Conservation (phyloP, 1,284 basidiomycete species). For the Pisolithus thermaeus region DNA sequence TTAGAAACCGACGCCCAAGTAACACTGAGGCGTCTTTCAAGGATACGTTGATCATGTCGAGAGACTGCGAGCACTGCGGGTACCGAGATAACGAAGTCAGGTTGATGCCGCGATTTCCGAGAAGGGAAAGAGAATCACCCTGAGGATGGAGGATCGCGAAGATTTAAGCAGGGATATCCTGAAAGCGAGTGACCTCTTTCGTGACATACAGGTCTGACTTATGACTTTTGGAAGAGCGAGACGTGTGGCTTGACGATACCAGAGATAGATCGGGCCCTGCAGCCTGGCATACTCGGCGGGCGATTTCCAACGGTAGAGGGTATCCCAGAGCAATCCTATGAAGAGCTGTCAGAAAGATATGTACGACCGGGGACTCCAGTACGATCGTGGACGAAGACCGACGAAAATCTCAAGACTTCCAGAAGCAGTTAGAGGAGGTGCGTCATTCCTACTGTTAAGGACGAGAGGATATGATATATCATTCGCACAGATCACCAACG, state of each 20-base stretch:
- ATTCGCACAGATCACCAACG: slow-evolving; percentile 62
- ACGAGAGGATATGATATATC: neutral
- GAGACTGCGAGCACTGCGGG: slow-evolving; percentile 92
- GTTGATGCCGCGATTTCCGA: slow-evolving; percentile 82
- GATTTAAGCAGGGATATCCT: slow-evolving; percentile 93
- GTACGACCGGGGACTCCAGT: slow-evolving; percentile 70
- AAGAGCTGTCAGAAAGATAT: slow-evolving; percentile 93
- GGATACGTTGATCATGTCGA: slow-evolving; percentile 99
- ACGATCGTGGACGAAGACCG: slow-evolving; percentile 39
- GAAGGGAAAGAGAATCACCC: slow-evolving; percentile 80
- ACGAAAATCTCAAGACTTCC: slow-evolving; percentile 67
- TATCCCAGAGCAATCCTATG: slow-evolving; percentile 92
- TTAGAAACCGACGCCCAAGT: neutral
- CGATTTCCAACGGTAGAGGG: slow-evolving; percentile 98
- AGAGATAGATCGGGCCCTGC: slow-evolving; percentile 90
- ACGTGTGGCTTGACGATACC: slow-evolving; percentile 89
- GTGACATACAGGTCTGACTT: neutral
- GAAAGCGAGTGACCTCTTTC: slow-evolving; percentile 50
- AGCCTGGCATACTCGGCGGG: slow-evolving; percentile 95
- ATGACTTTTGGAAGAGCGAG: slow-evolving; percentile 61
- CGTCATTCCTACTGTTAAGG: slow-evolving; percentile 12
- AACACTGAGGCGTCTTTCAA: slow-evolving; percentile 26
- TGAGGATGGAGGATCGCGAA: slow-evolving; percentile 90
- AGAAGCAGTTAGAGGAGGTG: slow-evolving; percentile 75
- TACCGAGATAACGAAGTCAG: slow-evolving; percentile 99